These are phyloP conservation scores for Aquilaria agallochum DNA, from an alignment of 441 rosid genomes.

Conservation along the genomic window DNA sequence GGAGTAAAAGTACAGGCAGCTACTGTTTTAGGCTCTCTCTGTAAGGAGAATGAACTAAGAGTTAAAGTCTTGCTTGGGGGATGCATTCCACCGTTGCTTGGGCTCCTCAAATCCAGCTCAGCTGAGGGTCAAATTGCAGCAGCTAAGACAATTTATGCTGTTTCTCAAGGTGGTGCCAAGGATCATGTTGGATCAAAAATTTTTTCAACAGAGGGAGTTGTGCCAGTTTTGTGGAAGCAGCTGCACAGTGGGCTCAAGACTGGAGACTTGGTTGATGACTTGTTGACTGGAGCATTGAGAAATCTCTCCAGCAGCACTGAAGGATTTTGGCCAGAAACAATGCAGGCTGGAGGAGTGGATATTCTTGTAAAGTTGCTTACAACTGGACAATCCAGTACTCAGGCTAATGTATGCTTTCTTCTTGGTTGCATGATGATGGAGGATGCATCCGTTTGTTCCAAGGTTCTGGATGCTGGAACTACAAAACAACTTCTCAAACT, in stretches of 20 bases:
- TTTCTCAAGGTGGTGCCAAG: constrained; percentile 94
- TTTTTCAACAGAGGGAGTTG: constrained; percentile 99
- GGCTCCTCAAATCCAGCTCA: constrained; percentile 97
- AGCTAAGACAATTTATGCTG: constrained; percentile 95
- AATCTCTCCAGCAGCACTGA: constrained; percentile 91
- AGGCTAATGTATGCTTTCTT: constrained; percentile 92
- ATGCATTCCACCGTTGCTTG: constrained; percentile 99
- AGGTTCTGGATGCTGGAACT: constrained; percentile 83
- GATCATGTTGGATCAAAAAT: constrained; percentile 99
- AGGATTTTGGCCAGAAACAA: constrained; percentile 92
- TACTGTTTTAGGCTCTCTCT: constrained; percentile 92
- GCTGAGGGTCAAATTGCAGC: constrained; percentile 98
- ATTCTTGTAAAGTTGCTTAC: constrained; percentile 93
- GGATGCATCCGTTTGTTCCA: constrained; percentile 87
- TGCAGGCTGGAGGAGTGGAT: constrained; percentile 98
- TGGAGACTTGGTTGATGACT: constrained; percentile 80
- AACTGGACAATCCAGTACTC: constrained; percentile 77
- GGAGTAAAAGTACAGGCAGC: constrained; percentile 99
- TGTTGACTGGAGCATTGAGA: constrained; percentile 94
- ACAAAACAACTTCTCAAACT: constrained; percentile 90
- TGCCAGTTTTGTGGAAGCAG: constrained; percentile 94
- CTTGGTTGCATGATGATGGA: constrained; percentile 98
- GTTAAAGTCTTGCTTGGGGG: constrained; percentile 99
- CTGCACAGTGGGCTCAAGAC: constrained; percentile 70
- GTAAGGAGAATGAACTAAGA: constrained; percentile 98